These are phyloP conservation scores for Starmerella sp. DNA, from an alignment of 805 yeast genomes.

Conservation along the genomic window DNA sequence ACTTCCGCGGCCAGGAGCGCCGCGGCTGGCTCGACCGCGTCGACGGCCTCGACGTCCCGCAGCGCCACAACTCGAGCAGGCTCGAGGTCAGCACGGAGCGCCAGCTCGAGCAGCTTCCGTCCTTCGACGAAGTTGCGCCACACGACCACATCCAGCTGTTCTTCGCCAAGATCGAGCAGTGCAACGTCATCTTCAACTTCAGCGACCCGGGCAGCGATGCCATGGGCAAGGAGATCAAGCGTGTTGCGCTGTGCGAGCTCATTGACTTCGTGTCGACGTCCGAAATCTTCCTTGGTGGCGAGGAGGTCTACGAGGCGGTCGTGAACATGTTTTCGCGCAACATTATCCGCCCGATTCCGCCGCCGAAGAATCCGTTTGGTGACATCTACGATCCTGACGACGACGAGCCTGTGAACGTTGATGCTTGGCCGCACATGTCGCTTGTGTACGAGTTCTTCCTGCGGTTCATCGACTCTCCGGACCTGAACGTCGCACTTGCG, in stretches of 20 bases:
- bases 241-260: slow-evolving; percentile 76
- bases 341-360: slow-evolving; percentile 91
- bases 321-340: slow-evolving; percentile 82
- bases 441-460: slow-evolving; percentile 88
- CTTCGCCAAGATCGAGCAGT: slow-evolving; percentile 81
- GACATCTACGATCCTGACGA: slow-evolving; percentile 96
- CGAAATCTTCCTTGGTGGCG: slow-evolving; percentile 66
- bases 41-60: slow-evolving; percentile 75
- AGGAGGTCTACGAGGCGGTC: slow-evolving; percentile 79
- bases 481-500: slow-evolving; percentile 85
- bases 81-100: slow-evolving; percentile 67
- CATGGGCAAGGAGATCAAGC: slow-evolving; percentile 83
- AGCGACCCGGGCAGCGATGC: slow-evolving; percentile 85
- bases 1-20: slow-evolving; percentile 4
- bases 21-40: slow-evolving; percentile 40
- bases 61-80: slow-evolving; percentile 83
- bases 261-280: slow-evolving; percentile 76
- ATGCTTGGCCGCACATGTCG: slow-evolving; percentile 99
- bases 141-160: slow-evolving; percentile 72
- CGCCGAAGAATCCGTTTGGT: slow-evolving; percentile 95
- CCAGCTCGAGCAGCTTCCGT: slow-evolving; percentile 65
- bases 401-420: slow-evolving; percentile 92
- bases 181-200: slow-evolving; percentile 89
- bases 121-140: slow-evolving; percentile 77
- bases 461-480: slow-evolving; percentile 86